Evolutionary conservation across 331 rosid species (phyloP).

Genomic region (Telfairia occidentalis): DNA sequence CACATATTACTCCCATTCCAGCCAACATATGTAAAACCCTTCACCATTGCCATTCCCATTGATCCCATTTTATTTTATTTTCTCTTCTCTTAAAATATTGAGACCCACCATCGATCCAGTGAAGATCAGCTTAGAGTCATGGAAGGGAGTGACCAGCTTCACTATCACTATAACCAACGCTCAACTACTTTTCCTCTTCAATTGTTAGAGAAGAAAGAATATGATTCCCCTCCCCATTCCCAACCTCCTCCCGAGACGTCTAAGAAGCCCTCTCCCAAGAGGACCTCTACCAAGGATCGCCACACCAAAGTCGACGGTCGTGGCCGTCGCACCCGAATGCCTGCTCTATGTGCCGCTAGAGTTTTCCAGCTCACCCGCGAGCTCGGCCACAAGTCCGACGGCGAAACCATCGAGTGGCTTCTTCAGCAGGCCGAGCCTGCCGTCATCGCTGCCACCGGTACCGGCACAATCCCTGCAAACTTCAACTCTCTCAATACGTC

Average conservation of each 20-base stretch:
- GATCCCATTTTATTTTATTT: not conserved
- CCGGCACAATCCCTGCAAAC: conserved; percentile 92
- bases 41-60: not conserved
- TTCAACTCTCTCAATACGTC: conserved; percentile 87
- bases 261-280: conserved; percentile 55
- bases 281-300: conserved; percentile 81
- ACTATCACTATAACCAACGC: conserved; percentile 48
- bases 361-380: conserved; percentile 96
- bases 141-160: conserved; percentile 79
- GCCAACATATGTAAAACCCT: conserved; percentile 2
- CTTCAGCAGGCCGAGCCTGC: conserved; percentile 93
- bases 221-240: conserved; percentile 60
- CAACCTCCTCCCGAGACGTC: conserved; percentile 10
- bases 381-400: conserved; percentile 94
- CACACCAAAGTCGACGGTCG: conserved; percentile 97
- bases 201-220: conserved; percentile 77
- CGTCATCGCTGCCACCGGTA: conserved; percentile 89
- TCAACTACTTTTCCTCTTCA: conserved; percentile 82
- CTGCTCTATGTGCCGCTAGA: conserved; percentile 87
- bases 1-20: not conserved
- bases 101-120: not conserved
- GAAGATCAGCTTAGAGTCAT: conserved; percentile 26
- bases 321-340: conserved; percentile 96
- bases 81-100: not conserved
- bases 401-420: conserved; percentile 95